Evolutionary conservation across 2,329 filamentous ascomycete genomes (phyloP), one percentile per base, ranked within the genome.

Genomic region (Onygena corvina): DNA sequence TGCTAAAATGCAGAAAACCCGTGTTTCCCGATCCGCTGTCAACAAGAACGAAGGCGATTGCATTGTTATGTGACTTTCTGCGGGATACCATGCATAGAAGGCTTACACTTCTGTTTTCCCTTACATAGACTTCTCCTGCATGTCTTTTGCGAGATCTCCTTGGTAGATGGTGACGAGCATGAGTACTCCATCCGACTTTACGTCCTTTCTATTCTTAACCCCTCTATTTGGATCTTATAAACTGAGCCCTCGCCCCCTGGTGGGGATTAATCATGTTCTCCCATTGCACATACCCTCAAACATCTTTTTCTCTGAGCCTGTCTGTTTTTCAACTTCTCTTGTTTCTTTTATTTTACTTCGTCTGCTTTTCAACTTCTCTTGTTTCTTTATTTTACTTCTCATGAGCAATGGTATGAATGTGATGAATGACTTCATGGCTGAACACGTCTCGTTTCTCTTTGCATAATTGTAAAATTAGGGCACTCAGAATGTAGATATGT

Each of bases 21-120:
- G 86, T 49, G 86, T 95, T 53, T 89, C 84, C 6, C 77, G 90
- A 50, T 90, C 83, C 56, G 85, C 87, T 55, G 80, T 86, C 49
- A 83, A 83, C 60, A 84, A 81, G 64, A 86, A 90, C 60, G 87
- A 95, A 57, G 88, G 86, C 47, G 88, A 95, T 55, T 96, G 89
- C 66, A 71, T 76, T 48, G 73, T 94, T 46, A 94, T 94, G 88
- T 94, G 69, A 74, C 52, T 27, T 42, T 14, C 8, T 40, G 21
- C 4, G 38, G 27, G 38, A 42, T 42, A 42, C 20, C 21, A 25
- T 42, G 21, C 38, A 42, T 42, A 33, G 21, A 27, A 12, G 20
- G 14, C 8, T 42, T 42, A 9, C 21, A n/a, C 21, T n/a, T 23
- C 25, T 31, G 46, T 48, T 40, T 34, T 45, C 18, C 38, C 50